These are phyloP conservation scores for Hippophae gyantsensis DNA, from an alignment of 306 rosid species.

Conservation along the genomic window DNA sequence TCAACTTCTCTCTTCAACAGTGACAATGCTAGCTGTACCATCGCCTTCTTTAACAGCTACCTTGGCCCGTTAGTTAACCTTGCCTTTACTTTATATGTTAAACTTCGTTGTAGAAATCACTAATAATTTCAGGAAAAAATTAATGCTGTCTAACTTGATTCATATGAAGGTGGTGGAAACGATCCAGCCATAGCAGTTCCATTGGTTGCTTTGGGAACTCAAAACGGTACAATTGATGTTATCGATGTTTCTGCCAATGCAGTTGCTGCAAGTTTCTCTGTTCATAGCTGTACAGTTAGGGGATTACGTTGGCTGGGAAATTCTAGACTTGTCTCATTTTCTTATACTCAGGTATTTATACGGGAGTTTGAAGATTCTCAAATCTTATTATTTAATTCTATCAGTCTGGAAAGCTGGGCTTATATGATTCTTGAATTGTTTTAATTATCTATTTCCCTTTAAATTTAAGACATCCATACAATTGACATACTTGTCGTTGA, in stretches of 20 bases:
- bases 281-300: slow-evolving; percentile 71
- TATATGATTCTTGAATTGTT: not conserved
- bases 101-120: slow-evolving; percentile 11
- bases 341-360: slow-evolving; percentile 69
- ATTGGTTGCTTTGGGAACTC: slow-evolving; percentile 95
- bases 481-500: not conserved
- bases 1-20: slow-evolving; percentile 92
- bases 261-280: slow-evolving; percentile 72
- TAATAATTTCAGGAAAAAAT: not conserved
- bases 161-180: slow-evolving; percentile 83
- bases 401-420: not conserved
- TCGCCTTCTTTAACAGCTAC: slow-evolving; percentile 89
- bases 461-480: not conserved
- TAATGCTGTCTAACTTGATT: slow-evolving; percentile 19
- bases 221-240: slow-evolving; percentile 73
- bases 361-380: slow-evolving; percentile 12
- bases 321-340: slow-evolving; percentile 95
- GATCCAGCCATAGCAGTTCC: slow-evolving; percentile 90
- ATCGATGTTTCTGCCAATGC: slow-evolving; percentile 94
- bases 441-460: slow-evolving; percentile 4
- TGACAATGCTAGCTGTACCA: slow-evolving; percentile 90
- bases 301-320: slow-evolving; percentile 98
- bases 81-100: slow-evolving; percentile 23
- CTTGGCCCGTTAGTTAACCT: slow-evolving; percentile 81
- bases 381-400: slow-evolving; percentile 7